Evolutionary conservation across 2,329 filamentous ascomycete species (phyloP).

Genomic region (Canariomyces notabilis): DNA sequence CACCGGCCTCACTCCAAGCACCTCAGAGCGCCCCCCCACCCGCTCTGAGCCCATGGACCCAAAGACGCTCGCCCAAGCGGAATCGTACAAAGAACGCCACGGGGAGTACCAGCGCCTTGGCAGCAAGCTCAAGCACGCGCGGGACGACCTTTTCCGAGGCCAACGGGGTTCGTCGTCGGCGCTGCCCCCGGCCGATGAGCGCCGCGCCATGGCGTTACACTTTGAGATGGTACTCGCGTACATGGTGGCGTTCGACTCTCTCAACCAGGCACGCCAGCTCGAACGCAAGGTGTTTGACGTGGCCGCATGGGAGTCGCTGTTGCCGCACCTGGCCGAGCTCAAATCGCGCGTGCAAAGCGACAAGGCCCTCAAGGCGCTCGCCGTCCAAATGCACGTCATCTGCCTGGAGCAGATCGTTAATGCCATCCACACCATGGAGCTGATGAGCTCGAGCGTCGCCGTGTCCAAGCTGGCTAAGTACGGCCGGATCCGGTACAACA

Average conservation of each 20-base stretch:
- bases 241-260: constrained; percentile 48
- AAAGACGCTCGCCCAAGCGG: constrained; percentile 25
- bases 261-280: constrained; percentile 41
- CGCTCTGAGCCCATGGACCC: constrained; percentile 31
- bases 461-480: constrained; percentile 32
- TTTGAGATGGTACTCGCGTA: constrained; percentile 50
- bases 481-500: constrained; percentile 28
- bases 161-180: constrained; percentile 10
- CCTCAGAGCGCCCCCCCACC: constrained; percentile 35
- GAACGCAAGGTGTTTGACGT: constrained; percentile 40
- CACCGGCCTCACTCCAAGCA: constrained; percentile 38
- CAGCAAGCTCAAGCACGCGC: constrained; percentile 49
- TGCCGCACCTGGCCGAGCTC: constrained; percentile 42
- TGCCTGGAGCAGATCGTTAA: constrained; percentile 40
- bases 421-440: background rate
- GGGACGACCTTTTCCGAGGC: constrained; percentile 41
- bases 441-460: constrained; percentile 24
- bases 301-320: constrained; percentile 38
- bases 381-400: constrained; percentile 41
- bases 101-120: constrained; percentile 38
- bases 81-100: constrained; percentile 33
- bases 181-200: constrained; percentile 33
- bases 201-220: constrained; percentile 39
- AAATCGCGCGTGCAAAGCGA: constrained; percentile 34
- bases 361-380: constrained; percentile 35